Conservation (phyloP, 2,329 filamentous ascomycete species). For the Penicillium sp. region DNA sequence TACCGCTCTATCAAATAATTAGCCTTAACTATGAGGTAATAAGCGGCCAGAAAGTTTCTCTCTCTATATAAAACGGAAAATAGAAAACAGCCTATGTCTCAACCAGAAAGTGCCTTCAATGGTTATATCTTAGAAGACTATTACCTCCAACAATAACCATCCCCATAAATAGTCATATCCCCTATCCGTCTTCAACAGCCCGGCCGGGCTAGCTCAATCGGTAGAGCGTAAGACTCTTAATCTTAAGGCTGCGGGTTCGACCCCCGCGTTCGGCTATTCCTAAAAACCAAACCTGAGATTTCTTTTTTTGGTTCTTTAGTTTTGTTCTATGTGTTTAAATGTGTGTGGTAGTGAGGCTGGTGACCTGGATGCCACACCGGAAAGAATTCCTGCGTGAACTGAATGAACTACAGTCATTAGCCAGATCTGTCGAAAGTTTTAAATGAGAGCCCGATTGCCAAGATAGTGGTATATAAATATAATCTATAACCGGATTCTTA, state of each 20-base stretch:
- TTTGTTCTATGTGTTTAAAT: not conserved
- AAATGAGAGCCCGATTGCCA: too few relatives aligned
- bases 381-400: not conserved
- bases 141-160: not conserved
- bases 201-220: slow-evolving; percentile 52
- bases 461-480: too few relatives aligned
- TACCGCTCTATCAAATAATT: not conserved
- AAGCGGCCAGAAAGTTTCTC: not conserved
- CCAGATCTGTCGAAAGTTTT: too few relatives aligned
- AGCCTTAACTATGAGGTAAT: too few relatives aligned
- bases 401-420: too few relatives aligned
- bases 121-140: not conserved
- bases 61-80: not conserved
- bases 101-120: not conserved
- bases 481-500: too few relatives aligned
- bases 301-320: slow-evolving; percentile 8
- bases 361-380: not conserved
- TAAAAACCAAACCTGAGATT: slow-evolving; percentile 21
- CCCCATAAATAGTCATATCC: not conserved
- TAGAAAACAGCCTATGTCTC: not conserved
- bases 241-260: slow-evolving; percentile 45
- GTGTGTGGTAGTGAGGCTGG: too few relatives aligned
- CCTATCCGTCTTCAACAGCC: slow-evolving; percentile 4
- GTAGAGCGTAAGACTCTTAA: slow-evolving; percentile 51
- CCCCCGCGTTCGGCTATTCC: slow-evolving; percentile 42